Evolutionary conservation across 768 basidiomycete genomes (phyloP), one percentile per base, ranked within the genome.

Genomic region (Kwoniella botswanensis): DNA sequence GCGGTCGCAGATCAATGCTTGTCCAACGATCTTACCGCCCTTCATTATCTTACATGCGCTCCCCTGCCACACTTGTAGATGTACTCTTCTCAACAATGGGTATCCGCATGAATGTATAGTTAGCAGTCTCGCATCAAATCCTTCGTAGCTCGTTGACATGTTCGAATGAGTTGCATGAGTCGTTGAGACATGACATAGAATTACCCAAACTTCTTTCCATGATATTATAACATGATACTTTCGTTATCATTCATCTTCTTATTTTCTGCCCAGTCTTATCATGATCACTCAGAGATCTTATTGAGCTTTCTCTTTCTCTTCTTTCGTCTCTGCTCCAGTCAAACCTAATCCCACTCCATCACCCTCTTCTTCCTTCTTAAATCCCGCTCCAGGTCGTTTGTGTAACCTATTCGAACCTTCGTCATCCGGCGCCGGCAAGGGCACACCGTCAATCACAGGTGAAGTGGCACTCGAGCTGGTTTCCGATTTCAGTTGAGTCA

Each of bases 331-430:
- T 18, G 65, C 65, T 17, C 57, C 57, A 22, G 56, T 67, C 46
- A 67, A 52, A 41, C 65, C 65, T 15, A 67, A 52, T 17, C 65
- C 65, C 1, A 56, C 64, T 13, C 56, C 46, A 26, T 56, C 55
- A 9, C 41, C 42, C 0, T 59, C 57, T 15, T 42, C 18, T n/a
- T 21, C 41, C 57, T 67, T 67, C 44, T 29, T 43, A 3, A 11
- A 54, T 7, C 64, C 64, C 22, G 57, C 65, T 46, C 41, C 65
- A 44, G 41, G 29, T 21, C 74, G 61, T 63, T 74, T 72, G 9
- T 72, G 71, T 42, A 79, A 63, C 54, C 69, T 70, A 9, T 56
- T 53, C 18, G 68, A 60, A 24, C 66, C 71, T 13, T 76, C 77
- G 35, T 79, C 76, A 41, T 77, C 70, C 5, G 63, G 18, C 3